Evolutionary conservation across 805 yeast species (phyloP).

Genomic region (Kodamaea lidongshanica): DNA sequence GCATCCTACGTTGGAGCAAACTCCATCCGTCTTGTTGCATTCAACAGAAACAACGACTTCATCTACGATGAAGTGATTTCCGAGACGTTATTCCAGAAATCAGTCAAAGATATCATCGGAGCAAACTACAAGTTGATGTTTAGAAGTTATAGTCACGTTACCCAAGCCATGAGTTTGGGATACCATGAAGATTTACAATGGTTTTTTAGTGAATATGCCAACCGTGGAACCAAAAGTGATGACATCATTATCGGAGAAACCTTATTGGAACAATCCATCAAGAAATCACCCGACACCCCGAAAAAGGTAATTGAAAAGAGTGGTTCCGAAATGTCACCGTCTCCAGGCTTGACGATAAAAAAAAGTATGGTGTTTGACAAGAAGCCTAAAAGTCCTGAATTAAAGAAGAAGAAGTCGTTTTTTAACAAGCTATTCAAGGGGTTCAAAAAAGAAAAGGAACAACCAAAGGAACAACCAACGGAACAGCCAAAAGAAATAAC

Average conservation of each 20-base stretch:
- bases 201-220: conserved; percentile 8
- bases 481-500: conserved; percentile 1
- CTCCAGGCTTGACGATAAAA: not conserved
- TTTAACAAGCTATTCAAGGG: conserved; percentile 8
- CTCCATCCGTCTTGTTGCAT: conserved; percentile 14
- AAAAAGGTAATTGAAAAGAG: conserved; percentile 1
- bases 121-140: conserved; percentile 17
- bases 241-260: too few species aligned
- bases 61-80: conserved; percentile 19
- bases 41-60: conserved; percentile 13
- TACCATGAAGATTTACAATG: conserved; percentile 15
- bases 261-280: not conserved
- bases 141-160: conserved; percentile 18
- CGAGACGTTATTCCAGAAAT: conserved; percentile 16
- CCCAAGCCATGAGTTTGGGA: conserved; percentile 17
- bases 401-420: conserved; percentile 8
- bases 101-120: conserved; percentile 19
- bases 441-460: conserved; percentile 4
- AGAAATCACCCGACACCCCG: conserved; percentile 1
- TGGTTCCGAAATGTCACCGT: conserved; percentile 1
- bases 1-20: conserved; percentile 19
- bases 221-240: too few species aligned
- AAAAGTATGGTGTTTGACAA: too few species aligned
- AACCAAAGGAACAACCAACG: conserved; percentile 1
- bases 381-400: conserved; percentile 1